These are phyloP conservation scores for Sicyos edulis DNA, from an alignment of 306 rosid species.

Conservation along the genomic window DNA sequence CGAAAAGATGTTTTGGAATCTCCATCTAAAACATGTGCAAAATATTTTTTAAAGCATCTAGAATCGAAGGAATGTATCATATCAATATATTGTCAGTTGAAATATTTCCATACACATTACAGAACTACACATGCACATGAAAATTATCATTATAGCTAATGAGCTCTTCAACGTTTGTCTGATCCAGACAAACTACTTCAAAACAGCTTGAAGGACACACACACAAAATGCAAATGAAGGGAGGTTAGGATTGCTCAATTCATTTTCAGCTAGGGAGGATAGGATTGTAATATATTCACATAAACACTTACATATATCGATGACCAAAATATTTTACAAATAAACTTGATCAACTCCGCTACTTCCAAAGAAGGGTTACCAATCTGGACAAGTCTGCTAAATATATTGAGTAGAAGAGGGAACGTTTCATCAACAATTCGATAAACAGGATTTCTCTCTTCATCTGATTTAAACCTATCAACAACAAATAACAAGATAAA, in stretches of 20 bases:
- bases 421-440: conserved; percentile 89
- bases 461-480: conserved; percentile 94
- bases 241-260: neutral
- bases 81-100: neutral
- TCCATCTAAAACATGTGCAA: conserved; percentile 60
- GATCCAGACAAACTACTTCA: neutral
- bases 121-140: neutral
- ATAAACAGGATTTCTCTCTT: conserved; percentile 81
- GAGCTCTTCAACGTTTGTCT: neutral
- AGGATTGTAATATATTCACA: neutral
- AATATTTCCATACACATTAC: neutral
- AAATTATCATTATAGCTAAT: neutral
- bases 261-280: neutral
- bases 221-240: neutral
- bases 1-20: conserved; percentile 88
- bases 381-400: conserved; percentile 73
- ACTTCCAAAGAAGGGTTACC: conserved; percentile 77
- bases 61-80: neutral
- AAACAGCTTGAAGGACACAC: conserved; percentile 1
- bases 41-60: neutral
- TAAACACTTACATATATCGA: conserved; percentile 73
- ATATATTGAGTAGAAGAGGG: conserved; percentile 79
- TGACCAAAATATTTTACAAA: conserved; percentile 99
- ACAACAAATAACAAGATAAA: neutral
- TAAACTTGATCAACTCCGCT: conserved; percentile 88